Base-by-base conservation (phyloP, 2,329 filamentous ascomycete species). In the Rachicladosporium sp. region DNA sequence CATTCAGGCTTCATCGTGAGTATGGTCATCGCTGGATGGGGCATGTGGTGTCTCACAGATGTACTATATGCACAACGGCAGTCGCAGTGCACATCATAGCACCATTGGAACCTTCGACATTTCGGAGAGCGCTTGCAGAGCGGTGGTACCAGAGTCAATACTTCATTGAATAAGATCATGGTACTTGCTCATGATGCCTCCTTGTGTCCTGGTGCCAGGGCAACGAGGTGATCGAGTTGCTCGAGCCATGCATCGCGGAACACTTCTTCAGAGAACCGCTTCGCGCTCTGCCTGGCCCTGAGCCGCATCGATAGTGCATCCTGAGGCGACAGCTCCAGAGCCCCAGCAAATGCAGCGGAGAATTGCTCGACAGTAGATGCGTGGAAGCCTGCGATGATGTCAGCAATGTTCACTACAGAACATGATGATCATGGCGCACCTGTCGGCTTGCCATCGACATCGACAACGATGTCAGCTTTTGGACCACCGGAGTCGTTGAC, bases 401-500 rank as follows among this genome's bases (percentile, higher is more conserved):
- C 35, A 49, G 45, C 43, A 40, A 29, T 21, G 29, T 19, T n/a
- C n/a, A n/a, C n/a, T n/a, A n/a, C n/a, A n/a, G n/a, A 12, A 1
- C 8, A 8, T 31, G n/a, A 35, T 10, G 7, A 4, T 27, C 8
- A 7, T 27, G 8, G 43, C 68, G 56, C 61, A 85, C 82, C 82
- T 27, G 83, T 95, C 8, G 81, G 77, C 47, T 80, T 66, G 3
- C 83, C 86, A 47, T 91, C 79, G 29, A 91, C 67, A 8, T 82
- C 72, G 7, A 86, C 74, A 10, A 96, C 89, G 49, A 98, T 98
- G 57, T 98, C 91, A 46, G 86, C 64, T 62, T 91, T 94, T 2
- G 91, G 91, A 0, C 91, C 91, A 6, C 89, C 91, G 37, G 83
- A 91, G 60, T 95, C 71, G 54, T 98, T 91, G 6, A 96, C 91